phyloP scores from a whole-genome alignment of 2,329 filamentous ascomycete genomes.

The Diaporthe nobilis region DNA sequence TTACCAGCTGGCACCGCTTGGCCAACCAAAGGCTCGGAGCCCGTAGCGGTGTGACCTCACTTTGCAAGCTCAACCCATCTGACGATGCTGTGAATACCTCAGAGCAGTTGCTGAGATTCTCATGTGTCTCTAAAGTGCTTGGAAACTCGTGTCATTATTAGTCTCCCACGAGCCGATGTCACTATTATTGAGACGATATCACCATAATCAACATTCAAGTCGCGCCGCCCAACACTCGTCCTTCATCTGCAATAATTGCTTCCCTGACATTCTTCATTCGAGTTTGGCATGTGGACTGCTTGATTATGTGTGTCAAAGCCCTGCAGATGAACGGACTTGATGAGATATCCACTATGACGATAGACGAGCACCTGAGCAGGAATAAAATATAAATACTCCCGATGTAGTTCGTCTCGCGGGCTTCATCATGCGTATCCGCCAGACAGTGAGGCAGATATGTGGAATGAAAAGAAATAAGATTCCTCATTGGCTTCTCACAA shows the following conservation, averaged over 20 bases:
- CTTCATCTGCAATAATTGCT: not conserved
- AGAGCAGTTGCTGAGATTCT: not conserved
- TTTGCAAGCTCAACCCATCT: not conserved
- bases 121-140: not conserved
- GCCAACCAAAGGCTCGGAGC: not conserved
- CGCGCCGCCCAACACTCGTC: not conserved
- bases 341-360: not conserved
- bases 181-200: not conserved
- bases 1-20: constrained; percentile 15
- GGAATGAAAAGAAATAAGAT: not conserved
- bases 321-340: not conserved
- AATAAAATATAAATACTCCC: not conserved
- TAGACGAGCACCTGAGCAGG: not conserved
- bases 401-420: not conserved
- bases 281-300: not conserved
- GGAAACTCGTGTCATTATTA: not conserved
- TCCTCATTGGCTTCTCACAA: not conserved
- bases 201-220: not conserved
- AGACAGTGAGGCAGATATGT: not conserved
- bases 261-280: not conserved
- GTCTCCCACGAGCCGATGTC: not conserved
- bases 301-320: too few species aligned
- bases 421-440: not conserved
- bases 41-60: not conserved
- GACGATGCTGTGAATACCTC: not conserved